phyloP scores from a whole-genome alignment of 306 rosid species.

The Fragaria nilgerrensis region DNA sequence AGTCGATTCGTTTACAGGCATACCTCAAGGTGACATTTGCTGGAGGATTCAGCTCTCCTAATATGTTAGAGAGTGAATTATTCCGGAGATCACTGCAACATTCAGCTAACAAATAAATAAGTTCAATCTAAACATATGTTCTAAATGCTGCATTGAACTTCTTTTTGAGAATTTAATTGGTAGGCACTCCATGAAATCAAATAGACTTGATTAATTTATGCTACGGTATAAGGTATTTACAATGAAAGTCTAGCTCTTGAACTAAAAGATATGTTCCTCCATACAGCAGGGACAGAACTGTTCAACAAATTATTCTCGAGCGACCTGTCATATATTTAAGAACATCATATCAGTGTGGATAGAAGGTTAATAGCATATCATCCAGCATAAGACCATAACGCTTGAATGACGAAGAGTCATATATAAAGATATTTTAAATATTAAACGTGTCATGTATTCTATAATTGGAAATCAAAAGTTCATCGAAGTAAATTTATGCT shows the following conservation, averaged over 20 bases:
- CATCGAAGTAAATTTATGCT: conserved; percentile 29
- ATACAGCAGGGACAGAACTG: conserved; percentile 50
- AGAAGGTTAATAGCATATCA: not conserved
- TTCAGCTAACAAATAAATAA: conserved; percentile 21
- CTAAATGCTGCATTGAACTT: not conserved
- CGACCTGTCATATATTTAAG: conserved; percentile 44
- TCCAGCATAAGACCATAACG: not conserved
- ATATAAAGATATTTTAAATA: not conserved
- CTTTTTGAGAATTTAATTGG: not conserved
- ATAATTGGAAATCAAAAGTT: not conserved
- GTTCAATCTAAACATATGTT: conserved; percentile 12
- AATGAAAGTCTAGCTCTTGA: conserved; percentile 39
- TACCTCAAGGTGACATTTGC: conserved; percentile 75
- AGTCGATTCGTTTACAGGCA: conserved; percentile 13
- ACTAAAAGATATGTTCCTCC: conserved; percentile 48
- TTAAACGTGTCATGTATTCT: not conserved
- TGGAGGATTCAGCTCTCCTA: conserved; percentile 47
- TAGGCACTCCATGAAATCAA: not conserved
- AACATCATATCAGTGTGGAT: conserved; percentile 17
- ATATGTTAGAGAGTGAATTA: conserved; percentile 47
- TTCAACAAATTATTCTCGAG: conserved; percentile 48
- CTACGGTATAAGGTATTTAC: conserved; percentile 38
- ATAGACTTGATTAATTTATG: not conserved
- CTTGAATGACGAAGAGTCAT: conserved; percentile 6
- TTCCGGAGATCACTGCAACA: conserved; percentile 66